phyloP scores from a whole-genome alignment of 306 rosid genomes.

The Castanopsis chinensis region DNA sequence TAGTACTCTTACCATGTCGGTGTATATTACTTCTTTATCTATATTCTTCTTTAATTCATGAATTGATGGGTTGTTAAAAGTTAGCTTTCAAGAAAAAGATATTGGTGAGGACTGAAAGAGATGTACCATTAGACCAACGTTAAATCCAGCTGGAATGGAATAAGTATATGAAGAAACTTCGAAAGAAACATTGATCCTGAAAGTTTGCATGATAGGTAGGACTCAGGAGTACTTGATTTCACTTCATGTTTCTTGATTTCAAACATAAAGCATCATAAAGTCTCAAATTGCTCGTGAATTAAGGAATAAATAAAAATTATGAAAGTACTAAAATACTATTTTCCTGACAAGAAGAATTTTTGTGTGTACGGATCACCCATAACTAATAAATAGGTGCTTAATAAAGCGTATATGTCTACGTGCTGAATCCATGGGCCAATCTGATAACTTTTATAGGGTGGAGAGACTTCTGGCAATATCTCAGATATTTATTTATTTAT shows the following conservation, averaged over 20 bases:
- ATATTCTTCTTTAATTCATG: conserved; percentile 8
- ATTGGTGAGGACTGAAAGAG: conserved; percentile 20
- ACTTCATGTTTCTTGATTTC: neutral
- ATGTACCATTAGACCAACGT: neutral
- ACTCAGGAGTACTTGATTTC: neutral
- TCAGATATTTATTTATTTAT: too few species aligned
- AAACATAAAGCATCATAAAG: too few species aligned
- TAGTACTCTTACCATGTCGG: conserved; percentile 35
- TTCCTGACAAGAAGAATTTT: neutral
- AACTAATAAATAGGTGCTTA: too few species aligned
- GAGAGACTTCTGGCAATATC: too few species aligned
- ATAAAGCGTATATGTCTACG: too few species aligned
- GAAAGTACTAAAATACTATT: neutral
- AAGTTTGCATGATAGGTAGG: neutral
- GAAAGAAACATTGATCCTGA: conserved; percentile 1
- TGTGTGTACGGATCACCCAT: too few species aligned
- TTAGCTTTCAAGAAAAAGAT: conserved; percentile 40
- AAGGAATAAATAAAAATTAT: neutral
- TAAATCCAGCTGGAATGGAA: neutral
- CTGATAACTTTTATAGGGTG: too few species aligned
- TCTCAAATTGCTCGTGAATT: neutral
- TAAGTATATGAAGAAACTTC: neutral
- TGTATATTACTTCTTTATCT: conserved; percentile 17
- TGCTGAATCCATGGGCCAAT: too few species aligned
- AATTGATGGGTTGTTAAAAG: conserved; percentile 42